Conservation (phyloP, 1,284 basidiomycete species). For the Testicularia cyperi region DNA sequence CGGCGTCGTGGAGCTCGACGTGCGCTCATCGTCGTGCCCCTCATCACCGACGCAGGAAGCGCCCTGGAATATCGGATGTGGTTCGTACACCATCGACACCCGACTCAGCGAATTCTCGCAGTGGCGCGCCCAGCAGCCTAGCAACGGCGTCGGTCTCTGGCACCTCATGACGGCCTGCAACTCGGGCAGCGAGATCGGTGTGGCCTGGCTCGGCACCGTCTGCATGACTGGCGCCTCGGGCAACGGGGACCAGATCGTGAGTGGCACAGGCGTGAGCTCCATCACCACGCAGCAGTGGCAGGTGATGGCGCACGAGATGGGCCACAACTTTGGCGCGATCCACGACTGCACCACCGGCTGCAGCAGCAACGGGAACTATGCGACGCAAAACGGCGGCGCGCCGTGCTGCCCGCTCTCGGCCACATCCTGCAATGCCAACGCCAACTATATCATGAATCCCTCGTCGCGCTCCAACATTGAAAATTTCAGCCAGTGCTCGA, state of each 20-base stretch:
- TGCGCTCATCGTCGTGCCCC: constrained; percentile 63
- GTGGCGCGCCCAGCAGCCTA: constrained; percentile 76
- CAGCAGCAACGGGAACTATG: constrained; percentile 61
- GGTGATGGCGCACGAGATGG: constrained; percentile 81
- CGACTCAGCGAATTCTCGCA: constrained; percentile 78
- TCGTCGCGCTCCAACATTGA: constrained; percentile 40
- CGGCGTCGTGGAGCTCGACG: constrained; percentile 76
- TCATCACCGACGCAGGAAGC: constrained; percentile 61
- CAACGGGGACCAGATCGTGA: constrained; percentile 66
- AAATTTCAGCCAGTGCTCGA: constrained; percentile 65
- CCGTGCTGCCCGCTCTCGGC: constrained; percentile 74
- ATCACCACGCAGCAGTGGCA: constrained; percentile 69
- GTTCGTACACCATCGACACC: constrained; percentile 65
- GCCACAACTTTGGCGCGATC: constrained; percentile 88
- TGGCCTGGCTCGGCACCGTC: constrained; percentile 70
- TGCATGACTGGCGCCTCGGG: constrained; percentile 62
- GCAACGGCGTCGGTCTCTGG: constrained; percentile 77
- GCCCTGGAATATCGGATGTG: constrained; percentile 60
- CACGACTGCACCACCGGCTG: constrained; percentile 69
- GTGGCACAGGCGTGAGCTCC: constrained; percentile 82
- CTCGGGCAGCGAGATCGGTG: constrained; percentile 80
- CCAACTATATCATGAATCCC: constrained; percentile 41
- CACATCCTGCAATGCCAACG: constrained; percentile 69
- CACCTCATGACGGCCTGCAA: constrained; percentile 86
- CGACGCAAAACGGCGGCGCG: constrained; percentile 35